Conservation (phyloP, 768 basidiomycete genomes). For the Glaciozyma antarctica region DNA sequence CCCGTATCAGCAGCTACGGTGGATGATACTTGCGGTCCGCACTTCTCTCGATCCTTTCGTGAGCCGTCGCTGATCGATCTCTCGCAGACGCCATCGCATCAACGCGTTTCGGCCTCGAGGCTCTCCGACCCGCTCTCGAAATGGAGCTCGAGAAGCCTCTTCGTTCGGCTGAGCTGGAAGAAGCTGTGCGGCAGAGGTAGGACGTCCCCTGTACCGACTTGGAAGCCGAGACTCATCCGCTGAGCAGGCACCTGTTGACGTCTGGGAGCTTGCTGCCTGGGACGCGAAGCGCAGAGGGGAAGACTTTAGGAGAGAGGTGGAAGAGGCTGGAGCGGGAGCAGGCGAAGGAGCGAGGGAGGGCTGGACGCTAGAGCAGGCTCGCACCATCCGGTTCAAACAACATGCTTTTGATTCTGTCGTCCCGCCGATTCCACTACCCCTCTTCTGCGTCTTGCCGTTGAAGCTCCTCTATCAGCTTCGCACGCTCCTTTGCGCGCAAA, state of each 20-base stretch:
- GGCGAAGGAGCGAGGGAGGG: too few relatives aligned
- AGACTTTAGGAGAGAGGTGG: too few relatives aligned
- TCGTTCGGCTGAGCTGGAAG: background rate
- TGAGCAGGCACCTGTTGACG: background rate
- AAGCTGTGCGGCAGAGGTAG: background rate
- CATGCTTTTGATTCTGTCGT: too few relatives aligned
- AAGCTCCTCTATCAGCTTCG: conserved; percentile 32
- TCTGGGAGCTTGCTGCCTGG: too few relatives aligned
- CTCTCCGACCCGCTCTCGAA: background rate
- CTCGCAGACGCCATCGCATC: background rate
- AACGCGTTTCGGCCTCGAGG: background rate
- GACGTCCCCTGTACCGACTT: background rate
- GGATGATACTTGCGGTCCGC: background rate
- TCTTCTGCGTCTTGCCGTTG: background rate
- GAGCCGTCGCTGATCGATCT: background rate
- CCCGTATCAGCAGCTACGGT: background rate
- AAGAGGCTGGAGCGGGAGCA: too few relatives aligned
- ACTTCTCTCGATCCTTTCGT: background rate
- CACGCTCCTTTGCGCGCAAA: conserved; percentile 27
- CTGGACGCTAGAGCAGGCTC: too few relatives aligned
- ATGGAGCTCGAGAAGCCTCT: background rate
- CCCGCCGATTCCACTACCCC: background rate
- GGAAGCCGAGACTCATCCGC: background rate
- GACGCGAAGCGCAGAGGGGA: too few relatives aligned
- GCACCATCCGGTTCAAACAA: too few relatives aligned